Base-by-base conservation (phyloP, 2,329 filamentous ascomycete genomes). In the Dissoconium aciculare region DNA sequence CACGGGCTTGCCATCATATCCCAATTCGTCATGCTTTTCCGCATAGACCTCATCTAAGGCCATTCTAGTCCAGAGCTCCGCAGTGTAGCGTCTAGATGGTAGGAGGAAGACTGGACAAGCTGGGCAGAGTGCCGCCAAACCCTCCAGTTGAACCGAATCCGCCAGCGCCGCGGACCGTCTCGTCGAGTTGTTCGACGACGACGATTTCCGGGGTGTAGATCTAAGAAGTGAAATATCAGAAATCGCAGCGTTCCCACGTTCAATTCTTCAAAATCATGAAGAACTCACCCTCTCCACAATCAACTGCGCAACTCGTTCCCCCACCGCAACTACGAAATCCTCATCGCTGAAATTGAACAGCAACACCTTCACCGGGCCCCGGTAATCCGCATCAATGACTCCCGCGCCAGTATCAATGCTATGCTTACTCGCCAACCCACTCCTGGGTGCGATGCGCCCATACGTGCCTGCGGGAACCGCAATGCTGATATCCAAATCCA, bases 381-480 rank as follows among this genome's bases (percentile, higher is more conserved):
- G 72, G 64, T 98, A 98, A 59, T 98, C 89, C 17, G 87, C 85
- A 57, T 98, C 89, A 47, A 98, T 95, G 41, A 98, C 89, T 32
- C 89, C 89, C 0, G 89, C 89, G 39, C 91, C 84, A 0, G 81
- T 89, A 56, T 94, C 84, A 54, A 98, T 95, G 60, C 85, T 89
- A 62, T 95, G 74, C 64, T 98, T 98, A 37, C 39, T 50, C 33
- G 42, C 48, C 35, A 46, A 36, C 19, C 41, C 47, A 35, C 45
- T 51, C 26, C 45, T 21, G 26, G 45, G 46, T 5, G 45, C 48
- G 4, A 50, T 43, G 15, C 49, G 78, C 43, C 87, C 87, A 54
- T 95, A 95, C 9, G 85, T 94, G 31, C 82, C 84, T 4, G 72
- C 78, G 0, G 89, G 89, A 28, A 94, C 79, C 15, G 84, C 81